Evolutionary conservation across 345 rosid genomes (phyloP).

Genomic region (Lumnitzera racemosa): DNA sequence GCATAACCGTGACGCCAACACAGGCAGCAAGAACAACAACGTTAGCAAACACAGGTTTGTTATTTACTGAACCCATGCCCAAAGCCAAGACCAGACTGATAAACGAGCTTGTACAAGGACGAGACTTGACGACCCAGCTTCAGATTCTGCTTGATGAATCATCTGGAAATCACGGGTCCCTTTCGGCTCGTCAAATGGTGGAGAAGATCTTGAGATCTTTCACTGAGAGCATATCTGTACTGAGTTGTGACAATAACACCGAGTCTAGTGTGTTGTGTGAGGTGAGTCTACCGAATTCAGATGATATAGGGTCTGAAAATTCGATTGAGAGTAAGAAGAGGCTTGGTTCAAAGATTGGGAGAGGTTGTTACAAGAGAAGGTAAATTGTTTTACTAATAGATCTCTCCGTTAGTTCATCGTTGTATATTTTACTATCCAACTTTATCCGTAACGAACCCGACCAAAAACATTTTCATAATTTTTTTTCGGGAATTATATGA

Average conservation of each 20-base stretch:
- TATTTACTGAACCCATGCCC: not conserved
- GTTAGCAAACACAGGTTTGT: not conserved
- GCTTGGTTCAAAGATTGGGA: conserved; percentile 27
- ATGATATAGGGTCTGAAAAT: conserved; percentile 37
- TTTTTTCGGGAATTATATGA: not conserved
- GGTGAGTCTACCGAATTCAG: conserved; percentile 6
- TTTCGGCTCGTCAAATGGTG: conserved; percentile 26
- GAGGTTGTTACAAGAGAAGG: conserved; percentile 90
- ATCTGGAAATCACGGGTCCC: conserved; percentile 10
- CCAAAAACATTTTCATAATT: not conserved
- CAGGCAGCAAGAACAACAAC: not conserved
- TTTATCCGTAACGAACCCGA: too few relatives aligned
- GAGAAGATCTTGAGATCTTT: conserved; percentile 47
- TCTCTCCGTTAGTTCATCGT: too few relatives aligned
- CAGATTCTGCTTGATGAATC: conserved; percentile 25
- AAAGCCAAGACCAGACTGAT: conserved; percentile 13
- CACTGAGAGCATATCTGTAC: conserved; percentile 28
- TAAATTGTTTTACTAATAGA: conserved; percentile 7
- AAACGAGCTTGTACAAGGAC: conserved; percentile 47
- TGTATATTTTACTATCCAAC: too few relatives aligned
- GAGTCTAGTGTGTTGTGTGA: too few relatives aligned
- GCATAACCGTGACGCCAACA: not conserved
- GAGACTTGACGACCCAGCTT: conserved; percentile 36
- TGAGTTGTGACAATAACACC: conserved; percentile 5
- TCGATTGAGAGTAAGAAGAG: conserved; percentile 59